These are phyloP conservation scores for Baeospora myosura DNA, from an alignment of 1,284 basidiomycete species.

Conservation along the genomic window DNA sequence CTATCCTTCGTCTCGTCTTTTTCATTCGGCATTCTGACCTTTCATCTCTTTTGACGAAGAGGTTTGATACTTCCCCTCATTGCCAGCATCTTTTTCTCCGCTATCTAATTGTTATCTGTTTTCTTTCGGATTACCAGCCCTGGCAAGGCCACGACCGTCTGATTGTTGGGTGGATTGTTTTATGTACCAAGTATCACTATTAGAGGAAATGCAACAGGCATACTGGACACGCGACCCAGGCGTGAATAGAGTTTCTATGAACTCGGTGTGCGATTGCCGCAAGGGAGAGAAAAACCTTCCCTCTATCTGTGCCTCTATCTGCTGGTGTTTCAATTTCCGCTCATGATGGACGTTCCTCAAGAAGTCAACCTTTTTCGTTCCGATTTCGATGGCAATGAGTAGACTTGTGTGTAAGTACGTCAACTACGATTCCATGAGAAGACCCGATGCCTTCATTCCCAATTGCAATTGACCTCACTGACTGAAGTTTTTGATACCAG, in stretches of 20 bases:
- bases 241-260: neutral
- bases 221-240: neutral
- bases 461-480: slow-evolving; percentile 18
- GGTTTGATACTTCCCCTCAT: slow-evolving; percentile 15
- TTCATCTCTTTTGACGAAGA: slow-evolving; percentile 16
- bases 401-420: no score
- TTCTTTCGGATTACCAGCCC: slow-evolving; percentile 12
- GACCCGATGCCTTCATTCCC: no score
- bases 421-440: no score
- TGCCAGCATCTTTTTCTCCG: slow-evolving; percentile 19
- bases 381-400: no score
- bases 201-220: slow-evolving; percentile 4
- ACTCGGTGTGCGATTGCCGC: no score
- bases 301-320: no score
- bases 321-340: no score
- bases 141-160: slow-evolving; percentile 7
- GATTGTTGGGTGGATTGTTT: slow-evolving; percentile 9
- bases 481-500: slow-evolving; percentile 26
- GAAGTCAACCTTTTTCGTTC: no score
- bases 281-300: no score
- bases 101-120: slow-evolving; percentile 31
- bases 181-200: slow-evolving; percentile 11
- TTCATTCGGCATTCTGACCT: slow-evolving; percentile 5
- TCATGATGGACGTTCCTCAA: no score
- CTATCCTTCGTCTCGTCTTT: slow-evolving; percentile 18